phyloP scores from a whole-genome alignment of 2,329 filamentous ascomycete species.

The Colletotrichum tropicicola region DNA sequence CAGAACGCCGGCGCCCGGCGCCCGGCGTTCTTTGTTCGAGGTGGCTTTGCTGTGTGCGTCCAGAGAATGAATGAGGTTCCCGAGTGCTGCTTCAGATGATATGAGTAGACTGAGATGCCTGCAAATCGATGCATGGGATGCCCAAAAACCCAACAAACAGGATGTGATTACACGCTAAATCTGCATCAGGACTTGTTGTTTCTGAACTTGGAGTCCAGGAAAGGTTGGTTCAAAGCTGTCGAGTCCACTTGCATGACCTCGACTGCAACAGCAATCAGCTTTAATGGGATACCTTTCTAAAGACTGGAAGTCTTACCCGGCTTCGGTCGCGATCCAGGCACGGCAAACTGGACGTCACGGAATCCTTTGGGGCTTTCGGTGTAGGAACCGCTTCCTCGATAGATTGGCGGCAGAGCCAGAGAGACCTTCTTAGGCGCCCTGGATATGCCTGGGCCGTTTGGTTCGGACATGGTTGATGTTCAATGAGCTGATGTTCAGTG shows the following conservation, averaged over 20 bases:
- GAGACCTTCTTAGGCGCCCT: constrained; percentile 4
- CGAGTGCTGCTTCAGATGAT: no score
- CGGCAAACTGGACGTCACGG: constrained; percentile 22
- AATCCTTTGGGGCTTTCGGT: constrained; percentile 22
- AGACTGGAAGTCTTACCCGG: constrained; percentile 14
- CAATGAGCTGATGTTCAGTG: no score
- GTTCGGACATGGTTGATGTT: constrained; percentile 16
- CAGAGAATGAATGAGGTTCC: background rate
- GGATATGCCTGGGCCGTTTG: background rate
- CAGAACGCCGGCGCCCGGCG: background rate
- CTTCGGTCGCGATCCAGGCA: constrained; percentile 24
- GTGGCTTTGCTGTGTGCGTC: background rate
- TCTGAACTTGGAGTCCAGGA: constrained; percentile 31
- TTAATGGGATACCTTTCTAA: background rate
- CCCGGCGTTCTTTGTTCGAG: background rate
- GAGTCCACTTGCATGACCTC: constrained; percentile 32
- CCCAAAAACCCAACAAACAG: no score
- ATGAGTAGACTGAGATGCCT: no score
- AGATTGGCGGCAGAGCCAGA: constrained; percentile 15
- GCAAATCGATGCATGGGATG: no score
- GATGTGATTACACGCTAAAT: no score
- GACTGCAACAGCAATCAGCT: constrained; percentile 14
- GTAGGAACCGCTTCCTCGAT: constrained; percentile 29
- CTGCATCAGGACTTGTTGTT: constrained; percentile 7
- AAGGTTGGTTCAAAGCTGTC: constrained; percentile 32